These are phyloP conservation scores for Agastache rugosa DNA, from an alignment of 257 asterid genomes.

Conservation along the genomic window DNA sequence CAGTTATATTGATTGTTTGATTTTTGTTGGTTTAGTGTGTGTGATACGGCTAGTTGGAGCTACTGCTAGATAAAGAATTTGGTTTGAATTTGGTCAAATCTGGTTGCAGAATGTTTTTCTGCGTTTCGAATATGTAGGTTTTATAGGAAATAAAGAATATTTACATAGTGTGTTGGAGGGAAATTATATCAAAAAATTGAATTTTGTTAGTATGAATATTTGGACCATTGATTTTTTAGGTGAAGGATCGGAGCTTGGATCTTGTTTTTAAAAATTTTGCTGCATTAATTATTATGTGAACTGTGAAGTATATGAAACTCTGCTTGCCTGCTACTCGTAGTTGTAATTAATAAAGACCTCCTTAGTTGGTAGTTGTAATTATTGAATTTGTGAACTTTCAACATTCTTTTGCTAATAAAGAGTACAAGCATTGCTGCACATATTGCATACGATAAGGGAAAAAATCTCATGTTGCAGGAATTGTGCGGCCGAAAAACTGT, in stretches of 20 bases:
- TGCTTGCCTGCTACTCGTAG: not conserved
- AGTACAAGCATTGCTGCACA: conserved; percentile 7
- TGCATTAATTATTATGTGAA: not conserved
- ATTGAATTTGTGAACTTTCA: not conserved
- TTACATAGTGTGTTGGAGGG: conserved; percentile 1
- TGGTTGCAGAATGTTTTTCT: not conserved
- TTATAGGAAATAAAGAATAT: not conserved
- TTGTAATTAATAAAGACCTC: too few relatives aligned
- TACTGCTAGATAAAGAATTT: not conserved
- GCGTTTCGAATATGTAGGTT: not conserved
- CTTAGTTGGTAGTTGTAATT: not conserved
- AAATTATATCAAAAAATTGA: not conserved
- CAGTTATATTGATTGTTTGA: not conserved
- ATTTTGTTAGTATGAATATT: conserved; percentile 1
- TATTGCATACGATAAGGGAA: conserved; percentile 8
- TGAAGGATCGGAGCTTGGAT: conserved; percentile 1
- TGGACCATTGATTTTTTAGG: conserved; percentile 18
- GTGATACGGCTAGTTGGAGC: not conserved
- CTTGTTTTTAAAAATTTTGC: conserved; percentile 10
- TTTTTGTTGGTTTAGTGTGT: conserved; percentile 10
- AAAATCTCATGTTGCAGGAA: conserved; percentile 57
- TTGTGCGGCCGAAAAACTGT: conserved; percentile 72
- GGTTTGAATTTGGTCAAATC: conserved; percentile 17
- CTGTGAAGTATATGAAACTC: not conserved
- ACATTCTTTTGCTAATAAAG: not conserved